These are phyloP conservation scores for Nidularia sp. DNA, from an alignment of 768 basidiomycete genomes.

Conservation along the genomic window DNA sequence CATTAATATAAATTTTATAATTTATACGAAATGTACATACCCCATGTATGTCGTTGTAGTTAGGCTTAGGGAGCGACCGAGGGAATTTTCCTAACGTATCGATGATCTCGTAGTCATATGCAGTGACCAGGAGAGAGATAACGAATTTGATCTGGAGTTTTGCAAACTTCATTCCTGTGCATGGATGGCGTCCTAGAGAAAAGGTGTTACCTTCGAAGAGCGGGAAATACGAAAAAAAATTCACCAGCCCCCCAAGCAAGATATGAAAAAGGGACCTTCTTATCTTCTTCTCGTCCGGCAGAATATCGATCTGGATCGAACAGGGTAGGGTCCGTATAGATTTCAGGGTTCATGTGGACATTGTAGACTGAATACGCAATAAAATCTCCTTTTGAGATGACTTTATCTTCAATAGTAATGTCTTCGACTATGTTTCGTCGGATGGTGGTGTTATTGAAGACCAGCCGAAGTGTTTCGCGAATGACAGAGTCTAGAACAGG, in stretches of 20 bases:
- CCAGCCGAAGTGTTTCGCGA: slow-evolving; percentile 34
- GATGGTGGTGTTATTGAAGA: slow-evolving; percentile 18
- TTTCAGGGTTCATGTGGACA: slow-evolving; percentile 26
- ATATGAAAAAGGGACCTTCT: slow-evolving; percentile 23
- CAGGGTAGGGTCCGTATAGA: slow-evolving; percentile 26
- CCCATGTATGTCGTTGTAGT: slow-evolving; percentile 30
- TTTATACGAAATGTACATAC: not conserved
- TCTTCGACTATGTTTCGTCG: slow-evolving; percentile 30
- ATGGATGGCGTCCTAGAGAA: slow-evolving; percentile 29
- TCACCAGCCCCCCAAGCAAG: slow-evolving; percentile 37
- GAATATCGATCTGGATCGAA: slow-evolving; percentile 31
- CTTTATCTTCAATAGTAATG: slow-evolving; percentile 17
- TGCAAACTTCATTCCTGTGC: slow-evolving; percentile 31
- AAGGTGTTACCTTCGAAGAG: not conserved
- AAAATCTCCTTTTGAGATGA: slow-evolving; percentile 26
- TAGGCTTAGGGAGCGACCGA: slow-evolving; percentile 16
- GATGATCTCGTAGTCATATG: slow-evolving; percentile 27
- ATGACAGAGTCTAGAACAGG: slow-evolving; percentile 29
- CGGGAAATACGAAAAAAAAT: not conserved
- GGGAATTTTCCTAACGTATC: slow-evolving; percentile 20
- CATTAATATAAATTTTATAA: not conserved
- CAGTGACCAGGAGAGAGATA: slow-evolving; percentile 23
- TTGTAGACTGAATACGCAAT: slow-evolving; percentile 26
- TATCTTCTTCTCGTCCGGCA: slow-evolving; percentile 28
- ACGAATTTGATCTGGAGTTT: slow-evolving; percentile 35